Evolutionary conservation across 2,329 filamentous ascomycete species (phyloP), one percentile per base, ranked within the genome.

Genomic region (Ceratocystis diversiconidia): DNA sequence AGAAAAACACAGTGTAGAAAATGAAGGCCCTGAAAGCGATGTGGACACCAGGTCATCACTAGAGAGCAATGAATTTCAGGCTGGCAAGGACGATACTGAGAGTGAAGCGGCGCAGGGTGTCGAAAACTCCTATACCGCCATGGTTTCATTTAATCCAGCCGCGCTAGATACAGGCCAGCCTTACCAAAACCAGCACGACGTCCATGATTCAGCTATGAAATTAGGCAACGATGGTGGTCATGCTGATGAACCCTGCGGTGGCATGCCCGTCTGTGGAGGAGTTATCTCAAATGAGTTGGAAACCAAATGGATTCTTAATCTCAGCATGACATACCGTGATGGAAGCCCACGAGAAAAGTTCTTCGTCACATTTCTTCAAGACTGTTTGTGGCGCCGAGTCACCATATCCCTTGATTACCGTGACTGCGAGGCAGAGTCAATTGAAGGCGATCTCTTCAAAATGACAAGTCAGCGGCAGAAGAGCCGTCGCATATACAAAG

Each of bases 241-340:
- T 22, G 19, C 60, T 5, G 41, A 67, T 22, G 66, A 68, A 17
- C 55, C 46, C 12, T 60, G 62, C n/a, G 61, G 66, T 43, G 15
- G 15, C 17, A 60, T 50, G n/a, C 65, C 65, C 12, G 55, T 66
- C 10, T 52, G 61, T 6, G 65, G 61, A 46, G 77, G 79, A 63
- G 79, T 84, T 70, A 82, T 96, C 69, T 84, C 88, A 69, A 84
- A 89, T 69, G 92, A 97, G 74, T 81, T 96, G 65, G 91, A 96
- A 72, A 83, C 81, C 68, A 86, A 83, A 72, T 99, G 94, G 94
- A 97, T 99, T 68, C 79, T 99, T 70, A 99, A 99, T 72, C 81
- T 97, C 68, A 96, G 91, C 75, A 96, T 99, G 94, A 91, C 96
- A 74, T 99, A 96, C 74, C 85, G 92, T 67, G 94, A 99, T 76